These are phyloP conservation scores for Arthrobotrys megalospora DNA, from an alignment of 2,329 filamentous ascomycete genomes.

Conservation along the genomic window DNA sequence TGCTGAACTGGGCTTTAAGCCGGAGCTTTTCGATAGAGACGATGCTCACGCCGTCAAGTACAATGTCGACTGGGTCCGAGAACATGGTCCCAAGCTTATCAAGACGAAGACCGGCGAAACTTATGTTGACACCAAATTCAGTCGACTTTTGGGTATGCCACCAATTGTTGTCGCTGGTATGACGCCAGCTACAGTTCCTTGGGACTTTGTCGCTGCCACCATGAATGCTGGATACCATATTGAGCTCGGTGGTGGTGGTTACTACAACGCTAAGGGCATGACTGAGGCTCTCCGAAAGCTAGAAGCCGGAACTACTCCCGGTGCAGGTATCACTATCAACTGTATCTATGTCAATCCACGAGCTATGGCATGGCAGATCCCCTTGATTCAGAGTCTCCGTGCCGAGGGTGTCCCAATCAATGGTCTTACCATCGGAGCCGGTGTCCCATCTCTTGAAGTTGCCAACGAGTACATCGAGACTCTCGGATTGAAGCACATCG, in stretches of 20 bases:
- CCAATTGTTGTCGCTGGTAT: slow-evolving; percentile 94
- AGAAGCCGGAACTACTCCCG: slow-evolving; percentile 84
- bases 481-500: slow-evolving; percentile 90
- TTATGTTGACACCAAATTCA: slow-evolving; percentile 97
- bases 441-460: slow-evolving; percentile 93
- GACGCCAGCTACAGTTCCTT: slow-evolving; percentile 90
- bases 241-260: slow-evolving; percentile 87
- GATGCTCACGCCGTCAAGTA: slow-evolving; percentile 95
- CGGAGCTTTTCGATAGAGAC: slow-evolving; percentile 96
- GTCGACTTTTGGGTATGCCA: slow-evolving; percentile 84
- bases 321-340: slow-evolving; percentile 89
- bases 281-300: slow-evolving; percentile 87
- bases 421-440: slow-evolving; percentile 91
- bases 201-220: slow-evolving; percentile 91
- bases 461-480: slow-evolving; percentile 95
- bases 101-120: slow-evolving; percentile 91
- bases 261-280: slow-evolving; percentile 87
- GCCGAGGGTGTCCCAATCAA: slow-evolving; percentile 91
- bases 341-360: slow-evolving; percentile 91
- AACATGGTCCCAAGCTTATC: slow-evolving; percentile 91
- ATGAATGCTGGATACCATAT: slow-evolving; percentile 97
- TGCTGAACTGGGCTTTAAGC: slow-evolving; percentile 94
- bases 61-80: slow-evolving; percentile 97
- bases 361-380: slow-evolving; percentile 94
- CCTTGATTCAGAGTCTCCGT: slow-evolving; percentile 82